Conservation (phyloP, 2,329 filamentous ascomycete species). For the Fusarium odoratissimum region DNA sequence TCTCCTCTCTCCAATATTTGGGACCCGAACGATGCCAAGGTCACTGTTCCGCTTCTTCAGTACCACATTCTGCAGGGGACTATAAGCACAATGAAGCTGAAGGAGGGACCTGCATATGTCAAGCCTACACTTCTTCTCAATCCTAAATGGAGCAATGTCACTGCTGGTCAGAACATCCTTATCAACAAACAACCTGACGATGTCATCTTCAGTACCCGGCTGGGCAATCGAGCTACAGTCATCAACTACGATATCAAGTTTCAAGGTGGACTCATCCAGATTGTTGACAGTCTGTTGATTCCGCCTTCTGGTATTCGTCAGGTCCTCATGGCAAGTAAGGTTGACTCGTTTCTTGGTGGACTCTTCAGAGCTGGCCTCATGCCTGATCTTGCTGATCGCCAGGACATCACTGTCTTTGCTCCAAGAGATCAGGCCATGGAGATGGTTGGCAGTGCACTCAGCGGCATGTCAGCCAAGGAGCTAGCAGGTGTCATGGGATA, state of each 20-base stretch:
- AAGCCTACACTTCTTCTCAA: constrained; percentile 58
- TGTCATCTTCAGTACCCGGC: constrained; percentile 62
- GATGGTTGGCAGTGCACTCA: constrained; percentile 63
- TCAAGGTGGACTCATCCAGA: constrained; percentile 62
- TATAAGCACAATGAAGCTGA: constrained; percentile 55
- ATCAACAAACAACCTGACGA: constrained; percentile 57
- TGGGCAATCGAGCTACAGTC: constrained; percentile 58
- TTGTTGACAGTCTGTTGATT: constrained; percentile 63
- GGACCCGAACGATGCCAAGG: constrained; percentile 56
- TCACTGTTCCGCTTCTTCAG: constrained; percentile 63
- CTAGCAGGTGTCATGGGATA: constrained; percentile 69
- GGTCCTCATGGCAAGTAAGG: constrained; percentile 61
- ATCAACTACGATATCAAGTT: constrained; percentile 59
- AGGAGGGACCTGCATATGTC: constrained; percentile 53
- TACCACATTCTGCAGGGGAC: constrained; percentile 71
- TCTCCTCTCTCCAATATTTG: constrained; percentile 62
- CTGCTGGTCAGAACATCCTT: constrained; percentile 61
- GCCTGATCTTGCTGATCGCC: constrained; percentile 55
- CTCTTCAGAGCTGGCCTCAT: constrained; percentile 50
- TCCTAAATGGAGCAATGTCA: constrained; percentile 59
- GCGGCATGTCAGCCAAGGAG: constrained; percentile 58
- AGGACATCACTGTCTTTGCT: constrained; percentile 71
- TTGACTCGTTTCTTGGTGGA: constrained; percentile 54
- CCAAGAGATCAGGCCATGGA: constrained; percentile 71
- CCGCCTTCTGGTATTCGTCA: constrained; percentile 61